A percentile compares a stretch with the other conserved stretches of the same genome.
Conservation (phyloP, 495 filamentous ascomycete genomes). For the Wilcoxina mikolae region DNA sequence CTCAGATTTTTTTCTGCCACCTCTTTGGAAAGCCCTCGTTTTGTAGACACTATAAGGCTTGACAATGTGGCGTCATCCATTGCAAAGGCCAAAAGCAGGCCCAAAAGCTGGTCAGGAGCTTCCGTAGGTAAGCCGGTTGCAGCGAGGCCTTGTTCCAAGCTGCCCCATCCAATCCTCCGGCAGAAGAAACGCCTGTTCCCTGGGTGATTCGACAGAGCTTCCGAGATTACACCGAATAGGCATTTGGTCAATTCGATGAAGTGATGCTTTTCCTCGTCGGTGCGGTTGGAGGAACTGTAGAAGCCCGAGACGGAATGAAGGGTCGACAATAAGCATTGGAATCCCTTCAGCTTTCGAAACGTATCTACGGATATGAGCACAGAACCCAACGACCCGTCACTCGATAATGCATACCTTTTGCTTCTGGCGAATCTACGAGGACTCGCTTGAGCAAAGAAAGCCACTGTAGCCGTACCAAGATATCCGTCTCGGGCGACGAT, state of each 20-base stretch:
- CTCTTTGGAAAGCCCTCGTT: constrained; percentile 17
- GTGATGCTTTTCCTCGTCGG: constrained; percentile 43
- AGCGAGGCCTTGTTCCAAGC: constrained; percentile 54
- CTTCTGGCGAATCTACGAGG: constrained; percentile 27
- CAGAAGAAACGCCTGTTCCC: constrained; percentile 79
- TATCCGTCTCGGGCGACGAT: constrained; percentile 22
- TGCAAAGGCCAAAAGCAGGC: constrained; percentile 66
- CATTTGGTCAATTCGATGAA: constrained; percentile 58
- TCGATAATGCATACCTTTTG: constrained; percentile 19
- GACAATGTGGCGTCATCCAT: constrained; percentile 49
- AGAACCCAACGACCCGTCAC: background rate
- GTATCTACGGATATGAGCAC: constrained; percentile 47
- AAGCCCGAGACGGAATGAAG: constrained; percentile 53
- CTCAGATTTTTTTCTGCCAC: constrained; percentile 2
- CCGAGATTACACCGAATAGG: constrained; percentile 54
- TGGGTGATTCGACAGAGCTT: constrained; percentile 61
- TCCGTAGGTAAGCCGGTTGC: constrained; percentile 43
- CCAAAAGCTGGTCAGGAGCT: constrained; percentile 64
- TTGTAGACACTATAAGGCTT: constrained; percentile 28
- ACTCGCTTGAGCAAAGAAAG: constrained; percentile 26
- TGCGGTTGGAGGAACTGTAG: constrained; percentile 50
- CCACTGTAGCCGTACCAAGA: constrained; percentile 27
- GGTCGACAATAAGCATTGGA: constrained; percentile 55
- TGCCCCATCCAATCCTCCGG: constrained; percentile 58
- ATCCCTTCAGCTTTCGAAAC: constrained; percentile 71